Evolutionary conservation across 2,329 filamentous ascomycete species (phyloP).

Genomic region (Domatiomyces catenatus): DNA sequence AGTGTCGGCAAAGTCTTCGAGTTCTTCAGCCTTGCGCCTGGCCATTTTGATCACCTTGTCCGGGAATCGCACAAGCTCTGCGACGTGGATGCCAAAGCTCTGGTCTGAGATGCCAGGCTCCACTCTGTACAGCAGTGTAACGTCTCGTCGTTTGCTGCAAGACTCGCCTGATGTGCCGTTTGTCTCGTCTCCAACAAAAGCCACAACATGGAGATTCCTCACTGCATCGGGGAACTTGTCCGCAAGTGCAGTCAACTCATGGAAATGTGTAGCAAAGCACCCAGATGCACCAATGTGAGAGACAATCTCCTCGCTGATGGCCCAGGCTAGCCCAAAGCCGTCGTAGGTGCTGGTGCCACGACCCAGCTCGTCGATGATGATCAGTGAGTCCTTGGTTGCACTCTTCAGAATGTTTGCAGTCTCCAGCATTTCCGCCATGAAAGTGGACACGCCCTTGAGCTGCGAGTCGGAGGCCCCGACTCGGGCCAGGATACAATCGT

Average conservation of each 20-base stretch:
- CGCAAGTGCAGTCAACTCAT: slow-evolving; percentile 82
- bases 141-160: slow-evolving; percentile 53
- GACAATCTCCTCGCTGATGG: slow-evolving; percentile 93
- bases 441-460: slow-evolving; percentile 93
- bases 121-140: slow-evolving; percentile 92
- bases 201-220: slow-evolving; percentile 85
- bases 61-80: slow-evolving; percentile 89
- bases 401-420: slow-evolving; percentile 97
- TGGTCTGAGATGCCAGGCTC: slow-evolving; percentile 92
- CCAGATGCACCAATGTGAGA: slow-evolving; percentile 88
- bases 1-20: slow-evolving; percentile 85
- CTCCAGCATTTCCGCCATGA: slow-evolving; percentile 99
- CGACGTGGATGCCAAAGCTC: slow-evolving; percentile 95
- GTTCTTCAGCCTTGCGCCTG: slow-evolving; percentile 94
- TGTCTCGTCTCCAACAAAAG: slow-evolving; percentile 54
- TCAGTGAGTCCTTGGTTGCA: slow-evolving; percentile 83
- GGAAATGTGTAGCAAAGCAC: slow-evolving; percentile 95
- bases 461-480: slow-evolving; percentile 94
- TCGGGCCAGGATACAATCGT: slow-evolving; percentile 89
- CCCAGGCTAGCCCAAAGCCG: slow-evolving; percentile 97
- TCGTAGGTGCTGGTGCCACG: slow-evolving; percentile 96
- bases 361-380: slow-evolving; percentile 96
- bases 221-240: slow-evolving; percentile 71
- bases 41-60: slow-evolving; percentile 98
- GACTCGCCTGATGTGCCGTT: slow-evolving; percentile 22